Evolutionary conservation across 1,284 basidiomycete genomes (phyloP).

Genomic region (Naganishia albida): DNA sequence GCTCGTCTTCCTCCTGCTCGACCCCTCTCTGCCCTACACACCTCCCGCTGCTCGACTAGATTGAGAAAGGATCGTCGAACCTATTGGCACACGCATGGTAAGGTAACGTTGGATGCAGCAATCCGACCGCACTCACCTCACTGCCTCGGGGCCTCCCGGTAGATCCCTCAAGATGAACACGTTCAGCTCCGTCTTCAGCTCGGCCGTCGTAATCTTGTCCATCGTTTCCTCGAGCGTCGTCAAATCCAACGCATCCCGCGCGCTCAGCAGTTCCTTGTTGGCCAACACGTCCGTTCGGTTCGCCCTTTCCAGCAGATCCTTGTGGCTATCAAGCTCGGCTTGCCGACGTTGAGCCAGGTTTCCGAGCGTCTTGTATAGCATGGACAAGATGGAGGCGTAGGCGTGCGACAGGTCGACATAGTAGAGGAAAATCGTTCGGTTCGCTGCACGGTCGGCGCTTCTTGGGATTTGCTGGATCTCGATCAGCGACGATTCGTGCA

Average conservation of each 20-base stretch:
- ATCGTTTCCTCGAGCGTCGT: conserved; percentile 58
- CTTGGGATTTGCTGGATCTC: conserved; percentile 88
- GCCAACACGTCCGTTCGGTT: conserved; percentile 76
- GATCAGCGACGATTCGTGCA: conserved; percentile 77
- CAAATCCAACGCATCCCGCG: conserved; percentile 63
- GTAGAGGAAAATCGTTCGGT: conserved; percentile 86
- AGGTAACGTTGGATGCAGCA: not conserved
- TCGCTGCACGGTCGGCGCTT: conserved; percentile 73
- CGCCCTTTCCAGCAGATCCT: conserved; percentile 72
- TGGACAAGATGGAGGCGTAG: conserved; percentile 70
- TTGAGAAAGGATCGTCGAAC: conserved; percentile 21
- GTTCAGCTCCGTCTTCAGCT: conserved; percentile 77
- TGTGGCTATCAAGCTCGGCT: conserved; percentile 66
- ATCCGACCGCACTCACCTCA: conserved; percentile 11
- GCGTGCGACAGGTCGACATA: conserved; percentile 81
- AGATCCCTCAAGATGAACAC: conserved; percentile 83
- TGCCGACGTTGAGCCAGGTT: conserved; percentile 74
- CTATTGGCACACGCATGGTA: not conserved
- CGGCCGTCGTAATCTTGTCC: conserved; percentile 70
- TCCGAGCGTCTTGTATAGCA: conserved; percentile 81
- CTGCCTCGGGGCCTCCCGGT: conserved; percentile 44
- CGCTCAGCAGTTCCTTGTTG: conserved; percentile 62
- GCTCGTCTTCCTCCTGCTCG: no score
- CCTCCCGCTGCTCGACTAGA: not conserved
- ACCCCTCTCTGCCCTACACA: no score